Percentiles rank a stretch among this genome's conserved stretches.
Conservation (phyloP, 257 asterid genomes). For the Pogostemon cablin region DNA sequence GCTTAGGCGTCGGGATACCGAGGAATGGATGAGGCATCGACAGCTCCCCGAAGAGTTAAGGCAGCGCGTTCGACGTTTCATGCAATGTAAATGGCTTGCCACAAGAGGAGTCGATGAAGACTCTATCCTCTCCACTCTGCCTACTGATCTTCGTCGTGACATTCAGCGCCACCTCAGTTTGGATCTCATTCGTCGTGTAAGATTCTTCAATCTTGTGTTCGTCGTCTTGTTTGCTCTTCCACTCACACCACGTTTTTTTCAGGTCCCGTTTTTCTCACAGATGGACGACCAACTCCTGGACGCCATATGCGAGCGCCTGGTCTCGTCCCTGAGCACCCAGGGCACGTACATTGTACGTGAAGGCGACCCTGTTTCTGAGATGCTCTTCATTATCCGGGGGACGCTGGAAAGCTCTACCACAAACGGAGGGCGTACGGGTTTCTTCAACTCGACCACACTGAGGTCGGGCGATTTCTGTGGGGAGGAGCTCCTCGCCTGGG, state of each 20-base stretch:
- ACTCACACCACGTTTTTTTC: slow-evolving; percentile 20
- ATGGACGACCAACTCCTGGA: slow-evolving; percentile 85
- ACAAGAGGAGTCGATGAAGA: slow-evolving; percentile 90
- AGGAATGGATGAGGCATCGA: slow-evolving; percentile 95
- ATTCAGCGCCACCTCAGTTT: slow-evolving; percentile 85
- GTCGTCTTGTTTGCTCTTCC: background rate
- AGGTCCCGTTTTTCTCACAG: slow-evolving; percentile 88
- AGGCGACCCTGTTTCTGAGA: slow-evolving; percentile 83
- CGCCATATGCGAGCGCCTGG: slow-evolving; percentile 86
- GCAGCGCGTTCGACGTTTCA: slow-evolving; percentile 70
- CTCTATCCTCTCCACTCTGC: slow-evolving; percentile 65
- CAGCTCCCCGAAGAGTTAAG: slow-evolving; percentile 70
- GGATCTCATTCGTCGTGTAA: slow-evolving; percentile 86
- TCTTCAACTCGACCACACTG: slow-evolving; percentile 69
- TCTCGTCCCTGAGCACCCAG: slow-evolving; percentile 70
- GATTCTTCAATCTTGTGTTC: slow-evolving; percentile 26
- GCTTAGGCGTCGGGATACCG: slow-evolving; percentile 80
- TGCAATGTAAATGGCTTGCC: slow-evolving; percentile 84
- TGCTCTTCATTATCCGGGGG: slow-evolving; percentile 81
- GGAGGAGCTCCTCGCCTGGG: slow-evolving; percentile 88
- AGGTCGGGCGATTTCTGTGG: slow-evolving; percentile 79
- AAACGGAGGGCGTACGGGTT: slow-evolving; percentile 81
- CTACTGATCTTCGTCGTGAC: slow-evolving; percentile 82
- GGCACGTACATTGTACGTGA: slow-evolving; percentile 87
- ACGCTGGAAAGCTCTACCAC: slow-evolving; percentile 83